Evolutionary conservation across 495 filamentous ascomycete species (phyloP), one percentile per base, ranked within the genome.

Genomic region (Evansstolkia leycettana): DNA sequence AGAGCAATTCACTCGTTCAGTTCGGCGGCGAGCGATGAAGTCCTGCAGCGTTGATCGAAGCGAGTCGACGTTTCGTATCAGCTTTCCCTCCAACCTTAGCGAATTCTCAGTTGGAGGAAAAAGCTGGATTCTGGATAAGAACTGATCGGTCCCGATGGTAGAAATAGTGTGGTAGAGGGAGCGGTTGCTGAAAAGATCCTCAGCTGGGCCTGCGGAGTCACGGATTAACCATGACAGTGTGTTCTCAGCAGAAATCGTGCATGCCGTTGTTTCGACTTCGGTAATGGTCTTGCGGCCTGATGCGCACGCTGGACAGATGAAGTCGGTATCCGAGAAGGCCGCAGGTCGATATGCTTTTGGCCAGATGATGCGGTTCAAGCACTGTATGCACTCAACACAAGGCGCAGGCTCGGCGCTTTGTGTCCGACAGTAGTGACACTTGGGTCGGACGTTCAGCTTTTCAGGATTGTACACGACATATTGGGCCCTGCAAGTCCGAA

Each of bases 341-440:
- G 27, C 17, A 5, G 54, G 50, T 19, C 62, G 55, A 37, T 63
- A 64, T 28, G 46, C 49, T 7, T 34, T 11, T 2, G 65, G 62
- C 40, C 45, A 67, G 34, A 70, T 62, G 40, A 70, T 46, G 8
- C 52, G 46, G 44, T 54, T 67, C 23, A 51, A 18, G 40, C 65
- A 67, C n/a, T 42, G 36, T 15, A 34, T 39, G 37, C 64, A 70
- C 20, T 59, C 52, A 3, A 67, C 47, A 0, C 50, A 50, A 9
- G 45, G 46, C 1, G 58, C 55, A n/a, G 41, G 34, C 17, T 28
- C 26, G n/a, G 12, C 29, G 15, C 43, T 26, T 12, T 42, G 32
- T 7, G 23, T 34, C 10, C 64, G 55, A 41, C 62, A 70, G 43
- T 62, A 67, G 40, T 60, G 45, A 39, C 65, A 67, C 38, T 70